Conservation (phyloP, 2,329 filamentous ascomycete genomes). For the Exophiala viscosa region DNA sequence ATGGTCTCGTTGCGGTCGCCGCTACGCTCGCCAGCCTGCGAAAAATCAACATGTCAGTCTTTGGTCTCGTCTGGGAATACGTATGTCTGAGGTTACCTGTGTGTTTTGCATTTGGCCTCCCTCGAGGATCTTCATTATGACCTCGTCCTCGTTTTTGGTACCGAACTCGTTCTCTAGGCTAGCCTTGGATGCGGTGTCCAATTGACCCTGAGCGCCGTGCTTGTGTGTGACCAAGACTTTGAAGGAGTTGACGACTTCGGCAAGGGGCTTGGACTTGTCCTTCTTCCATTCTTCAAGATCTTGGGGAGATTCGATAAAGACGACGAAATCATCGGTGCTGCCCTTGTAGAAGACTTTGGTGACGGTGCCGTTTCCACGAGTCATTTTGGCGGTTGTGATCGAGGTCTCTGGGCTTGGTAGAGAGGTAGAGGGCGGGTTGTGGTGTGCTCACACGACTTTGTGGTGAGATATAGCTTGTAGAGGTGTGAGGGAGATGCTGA, state of each 20-base stretch:
- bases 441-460: slow-evolving; percentile 5
- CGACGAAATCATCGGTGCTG: slow-evolving; percentile 63
- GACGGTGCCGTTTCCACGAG: slow-evolving; percentile 66
- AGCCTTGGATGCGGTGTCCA: slow-evolving; percentile 71
- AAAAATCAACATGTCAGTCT: background rate
- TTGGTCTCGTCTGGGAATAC: background rate
- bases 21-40: slow-evolving; percentile 12
- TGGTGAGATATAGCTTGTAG: background rate
- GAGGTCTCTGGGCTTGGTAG: background rate
- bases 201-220: slow-evolving; percentile 77
- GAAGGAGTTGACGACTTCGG: slow-evolving; percentile 81
- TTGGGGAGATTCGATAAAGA: slow-evolving; percentile 60
- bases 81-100: slow-evolving; percentile 41
- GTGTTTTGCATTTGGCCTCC: slow-evolving; percentile 65
- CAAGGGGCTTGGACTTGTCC: slow-evolving; percentile 69
- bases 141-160: slow-evolving; percentile 72
- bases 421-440: background rate
- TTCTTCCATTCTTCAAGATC: slow-evolving; percentile 75
- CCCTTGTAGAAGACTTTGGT: slow-evolving; percentile 87
- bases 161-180: slow-evolving; percentile 83
- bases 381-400: slow-evolving; percentile 46
- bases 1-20: slow-evolving; percentile 26
- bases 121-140: slow-evolving; percentile 76
- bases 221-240: slow-evolving; percentile 87
- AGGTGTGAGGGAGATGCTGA: background rate